Conservation (phyloP, 176 grass and related monocot species). For the Oryza nivara region DNA sequence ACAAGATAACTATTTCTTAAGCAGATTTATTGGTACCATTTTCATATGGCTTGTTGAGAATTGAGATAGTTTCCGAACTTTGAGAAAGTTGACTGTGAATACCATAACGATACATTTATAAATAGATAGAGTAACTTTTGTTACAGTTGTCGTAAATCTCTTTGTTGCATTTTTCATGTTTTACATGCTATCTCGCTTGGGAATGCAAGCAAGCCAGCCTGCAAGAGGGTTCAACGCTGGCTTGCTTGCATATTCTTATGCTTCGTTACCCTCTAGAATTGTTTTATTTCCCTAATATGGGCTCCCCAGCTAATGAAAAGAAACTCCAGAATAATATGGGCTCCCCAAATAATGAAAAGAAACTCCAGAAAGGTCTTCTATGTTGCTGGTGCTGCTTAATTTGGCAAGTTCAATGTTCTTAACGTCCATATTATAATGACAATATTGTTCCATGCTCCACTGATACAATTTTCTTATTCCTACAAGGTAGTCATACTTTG, state of each 20-base stretch:
- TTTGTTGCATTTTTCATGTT: not conserved
- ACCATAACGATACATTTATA: too few species aligned
- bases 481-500: not conserved
- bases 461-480: not conserved
- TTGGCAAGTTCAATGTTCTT: not conserved
- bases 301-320: too few species aligned
- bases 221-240: too few species aligned
- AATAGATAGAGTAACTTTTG: not conserved
- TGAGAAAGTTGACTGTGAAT: too few species aligned
- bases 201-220: too few species aligned
- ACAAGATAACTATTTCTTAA: too few species aligned
- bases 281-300: too few species aligned
- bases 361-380: slow-evolving; percentile 6
- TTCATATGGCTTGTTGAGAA: too few species aligned
- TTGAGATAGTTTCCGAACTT: too few species aligned
- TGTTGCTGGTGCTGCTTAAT: not conserved
- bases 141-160: not conserved
- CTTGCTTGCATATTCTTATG: not conserved
- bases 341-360: too few species aligned
- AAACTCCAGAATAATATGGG: too few species aligned
- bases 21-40: too few species aligned
- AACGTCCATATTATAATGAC: slow-evolving; percentile 9
- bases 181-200: not conserved
- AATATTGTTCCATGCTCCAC: not conserved
- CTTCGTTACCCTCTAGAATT: not conserved